A percentile compares a stretch with the other conserved stretches of the same genome.
Conservation (phyloP, 164 flowering plant genomes). For the Vitis rupestris region DNA sequence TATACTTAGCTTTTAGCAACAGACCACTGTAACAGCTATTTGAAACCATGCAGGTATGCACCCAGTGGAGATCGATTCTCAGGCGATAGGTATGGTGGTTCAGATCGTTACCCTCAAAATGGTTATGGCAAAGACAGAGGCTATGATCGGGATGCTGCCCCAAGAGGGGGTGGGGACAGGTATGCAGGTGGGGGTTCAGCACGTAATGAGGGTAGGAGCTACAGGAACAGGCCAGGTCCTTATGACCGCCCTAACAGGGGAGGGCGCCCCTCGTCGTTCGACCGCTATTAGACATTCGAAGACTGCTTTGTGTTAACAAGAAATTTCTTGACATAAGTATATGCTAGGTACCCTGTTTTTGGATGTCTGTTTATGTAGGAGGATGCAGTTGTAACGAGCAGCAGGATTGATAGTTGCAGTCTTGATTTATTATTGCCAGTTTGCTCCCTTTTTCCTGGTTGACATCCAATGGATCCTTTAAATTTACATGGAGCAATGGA, state of each 20-base stretch:
- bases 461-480: too few species aligned
- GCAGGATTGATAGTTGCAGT: too few species aligned
- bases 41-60: constrained; percentile 23
- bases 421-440: too few species aligned
- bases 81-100: constrained; percentile 41
- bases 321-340: background rate
- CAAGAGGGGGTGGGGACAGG: constrained; percentile 59
- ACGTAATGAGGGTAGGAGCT: constrained; percentile 63
- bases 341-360: background rate
- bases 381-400: background rate
- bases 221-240: constrained; percentile 74
- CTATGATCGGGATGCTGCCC: constrained; percentile 63
- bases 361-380: background rate
- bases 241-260: constrained; percentile 80
- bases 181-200: constrained; percentile 66
- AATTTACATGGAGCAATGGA: too few species aligned
- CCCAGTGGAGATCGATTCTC: constrained; percentile 54
- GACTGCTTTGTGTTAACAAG: background rate
- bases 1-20: too few species aligned
- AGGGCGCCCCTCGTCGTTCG: constrained; percentile 69
- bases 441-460: too few species aligned
- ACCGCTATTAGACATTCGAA: constrained; percentile 41
- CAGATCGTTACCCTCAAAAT: constrained; percentile 60
- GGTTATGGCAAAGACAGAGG: constrained; percentile 76
- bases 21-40: background rate